Percentiles rank a stretch among this genome's conserved stretches.
Conservation (phyloP, 2,329 filamentous ascomycete genomes). For the Arachnomyces sp. region DNA sequence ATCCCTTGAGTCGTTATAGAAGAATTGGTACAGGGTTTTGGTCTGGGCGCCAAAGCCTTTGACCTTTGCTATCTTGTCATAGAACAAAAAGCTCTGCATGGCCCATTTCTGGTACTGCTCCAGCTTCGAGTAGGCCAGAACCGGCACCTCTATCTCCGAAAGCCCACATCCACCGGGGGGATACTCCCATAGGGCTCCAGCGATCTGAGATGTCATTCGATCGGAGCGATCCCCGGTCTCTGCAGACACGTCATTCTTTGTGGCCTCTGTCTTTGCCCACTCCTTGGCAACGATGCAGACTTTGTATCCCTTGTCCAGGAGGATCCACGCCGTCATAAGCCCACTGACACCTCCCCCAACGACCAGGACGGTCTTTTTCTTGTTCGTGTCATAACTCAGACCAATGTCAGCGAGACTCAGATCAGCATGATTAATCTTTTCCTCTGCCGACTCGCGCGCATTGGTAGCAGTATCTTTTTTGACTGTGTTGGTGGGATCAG, state of each 20-base stretch:
- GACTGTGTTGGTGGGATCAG: too few species aligned
- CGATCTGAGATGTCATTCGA: constrained; percentile 40
- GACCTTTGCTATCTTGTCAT: too few species aligned
- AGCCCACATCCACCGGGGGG: constrained; percentile 39
- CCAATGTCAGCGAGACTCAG: neutral
- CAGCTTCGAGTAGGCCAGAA: constrained; percentile 19
- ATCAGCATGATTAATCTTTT: too few species aligned
- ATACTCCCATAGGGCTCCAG: constrained; percentile 41
- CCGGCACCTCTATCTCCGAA: constrained; percentile 36
- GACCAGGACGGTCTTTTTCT: constrained; percentile 15
- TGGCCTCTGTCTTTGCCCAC: constrained; percentile 24
- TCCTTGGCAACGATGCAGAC: constrained; percentile 39
- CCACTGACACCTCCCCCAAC: constrained; percentile 23
- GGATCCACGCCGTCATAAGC: constrained; percentile 33
- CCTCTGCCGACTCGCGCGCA: too few species aligned
- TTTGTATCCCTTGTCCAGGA: constrained; percentile 38
- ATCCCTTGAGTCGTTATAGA: too few species aligned
- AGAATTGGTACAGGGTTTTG: too few species aligned
- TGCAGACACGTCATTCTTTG: neutral
- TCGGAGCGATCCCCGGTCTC: constrained; percentile 21
- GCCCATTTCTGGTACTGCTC: neutral
- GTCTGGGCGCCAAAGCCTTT: too few species aligned
- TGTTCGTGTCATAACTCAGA: constrained; percentile 10
- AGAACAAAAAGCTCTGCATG: too few species aligned
- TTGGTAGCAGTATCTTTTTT: too few species aligned